Conservation (phyloP, 225 moss, liverwort and hornwort genomes). For the Polytrichum commune region DNA sequence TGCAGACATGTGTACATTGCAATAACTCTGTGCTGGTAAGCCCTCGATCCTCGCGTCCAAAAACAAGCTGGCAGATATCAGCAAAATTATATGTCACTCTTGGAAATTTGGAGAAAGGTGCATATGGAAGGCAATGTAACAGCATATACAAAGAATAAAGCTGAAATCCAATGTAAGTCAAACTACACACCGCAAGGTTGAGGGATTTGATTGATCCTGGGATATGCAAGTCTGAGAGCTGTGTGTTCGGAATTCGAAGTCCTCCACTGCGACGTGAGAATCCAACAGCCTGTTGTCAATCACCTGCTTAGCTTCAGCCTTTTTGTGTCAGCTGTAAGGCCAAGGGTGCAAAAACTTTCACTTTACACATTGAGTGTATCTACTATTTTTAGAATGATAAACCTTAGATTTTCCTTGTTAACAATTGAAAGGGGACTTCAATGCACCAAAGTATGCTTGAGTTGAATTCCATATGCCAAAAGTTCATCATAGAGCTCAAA, state of each 20-base stretch:
- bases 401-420: too few species aligned
- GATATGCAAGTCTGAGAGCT: constrained; percentile 28
- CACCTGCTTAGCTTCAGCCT: constrained; percentile 32
- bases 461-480: too few species aligned
- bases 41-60: constrained; percentile 59
- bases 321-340: background rate
- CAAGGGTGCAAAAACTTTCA: too few species aligned
- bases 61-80: constrained; percentile 36
- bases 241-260: constrained; percentile 47
- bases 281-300: constrained; percentile 48
- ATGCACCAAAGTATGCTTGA: too few species aligned
- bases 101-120: too few species aligned
- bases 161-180: too few species aligned
- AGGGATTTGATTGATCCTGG: constrained; percentile 20
- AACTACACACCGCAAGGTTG: constrained; percentile 32
- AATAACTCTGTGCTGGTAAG: constrained; percentile 47
- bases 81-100: background rate
- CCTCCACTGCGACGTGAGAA: constrained; percentile 53
- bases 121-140: too few species aligned
- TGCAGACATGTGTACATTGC: constrained; percentile 59
- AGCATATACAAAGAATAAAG: too few species aligned
- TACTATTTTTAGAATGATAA: too few species aligned
- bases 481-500: too few species aligned
- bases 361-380: background rate
- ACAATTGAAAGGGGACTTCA: too few species aligned